Base-by-base conservation (phyloP, 371 early-diverging fungal genomes). In the Rhizopus arrhizus region DNA sequence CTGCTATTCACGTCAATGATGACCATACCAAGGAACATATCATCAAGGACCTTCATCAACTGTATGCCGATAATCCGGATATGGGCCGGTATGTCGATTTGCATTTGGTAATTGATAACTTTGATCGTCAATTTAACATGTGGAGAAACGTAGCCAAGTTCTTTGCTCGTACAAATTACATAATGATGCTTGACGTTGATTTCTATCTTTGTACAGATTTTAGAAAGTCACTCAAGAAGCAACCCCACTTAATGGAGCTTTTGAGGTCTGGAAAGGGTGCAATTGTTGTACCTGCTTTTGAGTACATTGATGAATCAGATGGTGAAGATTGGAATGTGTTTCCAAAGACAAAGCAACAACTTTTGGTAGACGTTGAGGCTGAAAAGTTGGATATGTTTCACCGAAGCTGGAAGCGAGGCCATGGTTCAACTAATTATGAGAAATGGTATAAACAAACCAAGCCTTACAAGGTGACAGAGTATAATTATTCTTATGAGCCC, bases 101-200 rank as follows among this genome's bases (percentile, higher is more conserved):
- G 16, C 86, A 86, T 63, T 62, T 86, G 29, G 81, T 86, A 0
- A 75, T 84, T 2, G 86, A 86, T 59, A 73, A 75, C 41, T 84
- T 81, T 64, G 81, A 80, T 50, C 74, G 83, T 50, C 83, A 84
- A 58, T 85, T 86, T 69, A 86, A 86, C 57, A 81, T 83, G 82
- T 86, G 86, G 86, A 74, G 86, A 45, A 86, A 86, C 41, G 82
- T 85, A 0, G 86, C 85, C 82, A 62, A 82, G 82, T 54, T 72
- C 84, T 49, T 84, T 85, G 58, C 83, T 1, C 64, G 85, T 33
- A 78, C 83, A 0, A 82, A 86, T 43, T 85, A 80, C 52, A 73
- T 85, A 60, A 77, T 86, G 76, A 75, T 82, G 77, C 66, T 85
- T 32, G 86, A 86, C 54, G 86, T 84, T 1, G 86, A 86, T 60